These are phyloP conservation scores for Amanita fuliginea DNA, from an alignment of 768 basidiomycete genomes.

Conservation along the genomic window DNA sequence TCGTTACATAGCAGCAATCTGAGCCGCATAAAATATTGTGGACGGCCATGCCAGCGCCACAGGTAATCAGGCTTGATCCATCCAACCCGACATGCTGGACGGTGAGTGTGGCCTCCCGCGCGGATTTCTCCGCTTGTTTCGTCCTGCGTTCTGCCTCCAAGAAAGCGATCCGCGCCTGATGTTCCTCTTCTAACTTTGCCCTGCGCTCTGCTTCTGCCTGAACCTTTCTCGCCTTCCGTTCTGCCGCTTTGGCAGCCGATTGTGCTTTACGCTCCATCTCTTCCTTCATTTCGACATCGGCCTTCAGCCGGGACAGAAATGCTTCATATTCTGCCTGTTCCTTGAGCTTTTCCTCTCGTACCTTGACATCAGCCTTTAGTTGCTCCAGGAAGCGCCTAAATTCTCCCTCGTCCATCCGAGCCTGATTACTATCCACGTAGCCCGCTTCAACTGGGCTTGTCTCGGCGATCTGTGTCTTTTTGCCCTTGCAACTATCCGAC, in stretches of 20 bases:
- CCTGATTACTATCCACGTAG: not conserved
- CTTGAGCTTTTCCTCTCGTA: not conserved
- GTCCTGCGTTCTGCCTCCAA: constrained; percentile 6
- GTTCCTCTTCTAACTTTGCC: constrained; percentile 9
- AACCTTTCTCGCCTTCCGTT: not conserved
- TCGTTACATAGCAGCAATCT: constrained; percentile 35
- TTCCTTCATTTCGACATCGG: not conserved
- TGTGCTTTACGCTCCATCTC: not conserved
- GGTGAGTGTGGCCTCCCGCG: constrained; percentile 30
- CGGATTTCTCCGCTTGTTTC: constrained; percentile 3
- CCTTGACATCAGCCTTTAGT: not conserved
- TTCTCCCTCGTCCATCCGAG: constrained; percentile 1
- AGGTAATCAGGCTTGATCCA: constrained; percentile 34
- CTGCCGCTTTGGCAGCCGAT: not conserved
- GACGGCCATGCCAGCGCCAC: constrained; percentile 37
- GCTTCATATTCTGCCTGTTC: not conserved
- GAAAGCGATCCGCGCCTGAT: constrained; percentile 11
- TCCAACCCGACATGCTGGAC: constrained; percentile 33
- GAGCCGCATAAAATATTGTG: constrained; percentile 35
- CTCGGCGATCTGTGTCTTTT: too few species aligned
- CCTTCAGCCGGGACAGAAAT: not conserved
- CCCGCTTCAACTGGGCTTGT: too few species aligned
- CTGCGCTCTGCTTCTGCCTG: not conserved
- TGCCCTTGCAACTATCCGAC: too few species aligned
- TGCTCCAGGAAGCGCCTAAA: not conserved